Base-by-base conservation (phyloP, 768 basidiomycete genomes). In the Boletus rufocinnamomeus region DNA sequence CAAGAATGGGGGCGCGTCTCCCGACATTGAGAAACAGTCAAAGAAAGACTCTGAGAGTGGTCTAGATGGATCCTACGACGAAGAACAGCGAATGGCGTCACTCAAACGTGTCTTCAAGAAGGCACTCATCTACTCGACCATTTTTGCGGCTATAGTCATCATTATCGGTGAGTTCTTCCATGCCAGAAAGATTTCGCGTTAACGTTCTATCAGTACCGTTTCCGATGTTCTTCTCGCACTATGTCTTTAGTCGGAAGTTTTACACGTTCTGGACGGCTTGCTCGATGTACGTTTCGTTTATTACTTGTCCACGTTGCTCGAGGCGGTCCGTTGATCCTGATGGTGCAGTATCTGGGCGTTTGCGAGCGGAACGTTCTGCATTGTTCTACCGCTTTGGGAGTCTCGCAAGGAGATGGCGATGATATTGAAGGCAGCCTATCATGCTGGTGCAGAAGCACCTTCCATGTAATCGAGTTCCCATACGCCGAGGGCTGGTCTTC, bases 221-320 rank as follows among this genome's bases (percentile, higher is more conserved):
- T 9, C 77, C 76, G 14, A 71, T 75, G 74, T 74, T 76, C 56
- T 77, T 77, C 64, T 73, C 74, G 53, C 69, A 71, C 51, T 72
- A 77, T 50, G 54, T 76, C 9, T 76, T 74, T 50, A 74, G 70
- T 43, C 68, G 68, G 43, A 59, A 60, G 28, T 78, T 77, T 63
- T 77, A 66, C 52, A 65, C 59, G 40, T 77, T 77, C 57, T 77
- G 75, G 77, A 72, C 72, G 16, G 69, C 76, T 4, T 67, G 74
- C 23, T 73, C 73, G 54, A 77, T 77, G 74, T 77, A 60, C 9
- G 71, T 67, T 45, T 21, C 23, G 9, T 14, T 23, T n/a, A 14
- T 43, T 30, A 52, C 14, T 32, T n/a, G 21, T 48, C 37, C 52
- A 52, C 28, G 17, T 56, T 54, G 17, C 45, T 32, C n/a, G 37